Evolutionary conservation across 2,329 filamentous ascomycete species (phyloP).

Genomic region (Sarocladium strictum): DNA sequence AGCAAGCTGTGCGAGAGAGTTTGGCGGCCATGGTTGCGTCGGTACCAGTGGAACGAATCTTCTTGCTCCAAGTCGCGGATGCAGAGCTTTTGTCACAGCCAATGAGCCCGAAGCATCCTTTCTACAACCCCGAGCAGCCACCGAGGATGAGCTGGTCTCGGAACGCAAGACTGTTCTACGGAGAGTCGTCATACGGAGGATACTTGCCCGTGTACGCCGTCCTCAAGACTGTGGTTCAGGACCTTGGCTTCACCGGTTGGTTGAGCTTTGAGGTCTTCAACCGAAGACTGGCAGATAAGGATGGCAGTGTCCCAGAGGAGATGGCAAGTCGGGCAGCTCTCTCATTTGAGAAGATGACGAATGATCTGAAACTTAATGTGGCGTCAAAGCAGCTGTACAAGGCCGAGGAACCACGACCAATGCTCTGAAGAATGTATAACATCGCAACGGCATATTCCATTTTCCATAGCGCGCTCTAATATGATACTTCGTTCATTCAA

Average conservation of each 20-base stretch:
- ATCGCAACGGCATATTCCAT: background rate
- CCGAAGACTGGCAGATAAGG: slow-evolving; percentile 20
- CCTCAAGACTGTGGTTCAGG: slow-evolving; percentile 54
- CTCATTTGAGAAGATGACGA: slow-evolving; percentile 6
- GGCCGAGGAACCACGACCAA: background rate
- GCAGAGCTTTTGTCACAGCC: slow-evolving; percentile 57
- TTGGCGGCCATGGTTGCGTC: slow-evolving; percentile 44
- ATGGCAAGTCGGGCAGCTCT: slow-evolving; percentile 12
- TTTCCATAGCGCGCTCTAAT: background rate
- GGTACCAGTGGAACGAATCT: slow-evolving; percentile 59
- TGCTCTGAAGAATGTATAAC: background rate
- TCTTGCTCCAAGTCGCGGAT: slow-evolving; percentile 73
- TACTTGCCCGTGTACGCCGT: slow-evolving; percentile 63
- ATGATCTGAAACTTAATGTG: background rate
- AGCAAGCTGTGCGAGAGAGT: slow-evolving; percentile 47
- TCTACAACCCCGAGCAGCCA: slow-evolving; percentile 13
- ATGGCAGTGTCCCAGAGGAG: slow-evolving; percentile 18
- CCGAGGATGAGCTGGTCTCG: slow-evolving; percentile 11
- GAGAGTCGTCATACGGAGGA: slow-evolving; percentile 53
- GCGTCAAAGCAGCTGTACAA: background rate
- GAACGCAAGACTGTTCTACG: slow-evolving; percentile 20
- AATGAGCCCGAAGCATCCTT: slow-evolving; percentile 34
- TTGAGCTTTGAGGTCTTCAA: slow-evolving; percentile 68
- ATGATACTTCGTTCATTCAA: background rate
- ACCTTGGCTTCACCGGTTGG: slow-evolving; percentile 62